These are phyloP conservation scores for Lasiosphaeriaceae sp. DNA, from an alignment of 495 filamentous ascomycete genomes.

Conservation along the genomic window DNA sequence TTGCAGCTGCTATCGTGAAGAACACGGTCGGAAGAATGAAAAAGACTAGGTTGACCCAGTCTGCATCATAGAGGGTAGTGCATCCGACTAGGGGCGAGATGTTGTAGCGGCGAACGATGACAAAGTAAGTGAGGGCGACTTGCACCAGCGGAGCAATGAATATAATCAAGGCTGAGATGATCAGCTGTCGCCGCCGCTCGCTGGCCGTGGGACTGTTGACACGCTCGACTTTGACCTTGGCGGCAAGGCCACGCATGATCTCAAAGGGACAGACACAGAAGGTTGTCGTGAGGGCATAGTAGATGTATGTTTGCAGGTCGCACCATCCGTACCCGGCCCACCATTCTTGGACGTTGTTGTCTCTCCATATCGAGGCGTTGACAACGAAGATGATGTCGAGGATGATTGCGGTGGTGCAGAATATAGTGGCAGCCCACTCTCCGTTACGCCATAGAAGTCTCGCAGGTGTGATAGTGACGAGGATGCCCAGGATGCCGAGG, in stretches of 20 bases:
- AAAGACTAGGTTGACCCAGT: constrained; percentile 67
- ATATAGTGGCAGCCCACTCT: constrained; percentile 57
- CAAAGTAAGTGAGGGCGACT: constrained; percentile 63
- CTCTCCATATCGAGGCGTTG: constrained; percentile 81
- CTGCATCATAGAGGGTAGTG: constrained; percentile 55
- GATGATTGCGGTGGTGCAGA: constrained; percentile 62
- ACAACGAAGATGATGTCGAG: constrained; percentile 65
- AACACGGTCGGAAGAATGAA: constrained; percentile 63
- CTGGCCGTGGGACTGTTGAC: constrained; percentile 47
- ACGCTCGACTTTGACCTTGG: constrained; percentile 61
- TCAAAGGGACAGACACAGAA: constrained; percentile 61
- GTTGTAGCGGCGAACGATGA: constrained; percentile 67
- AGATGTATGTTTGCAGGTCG: constrained; percentile 72
- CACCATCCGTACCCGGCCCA: constrained; percentile 75
- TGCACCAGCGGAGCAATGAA: constrained; percentile 62
- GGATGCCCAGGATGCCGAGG: constrained; percentile 53
- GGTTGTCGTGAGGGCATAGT: constrained; percentile 48
- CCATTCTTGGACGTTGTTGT: constrained; percentile 62
- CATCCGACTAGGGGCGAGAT: constrained; percentile 75
- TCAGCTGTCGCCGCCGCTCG: constrained; percentile 49
- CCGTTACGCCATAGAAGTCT: constrained; percentile 54
- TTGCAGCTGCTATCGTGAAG: constrained; percentile 57
- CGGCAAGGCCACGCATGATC: constrained; percentile 74
- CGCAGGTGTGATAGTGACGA: constrained; percentile 54
- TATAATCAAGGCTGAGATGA: constrained; percentile 65